phyloP scores from a whole-genome alignment of 2,329 filamentous ascomycete species.

The Fusarium tanahbumbuense region DNA sequence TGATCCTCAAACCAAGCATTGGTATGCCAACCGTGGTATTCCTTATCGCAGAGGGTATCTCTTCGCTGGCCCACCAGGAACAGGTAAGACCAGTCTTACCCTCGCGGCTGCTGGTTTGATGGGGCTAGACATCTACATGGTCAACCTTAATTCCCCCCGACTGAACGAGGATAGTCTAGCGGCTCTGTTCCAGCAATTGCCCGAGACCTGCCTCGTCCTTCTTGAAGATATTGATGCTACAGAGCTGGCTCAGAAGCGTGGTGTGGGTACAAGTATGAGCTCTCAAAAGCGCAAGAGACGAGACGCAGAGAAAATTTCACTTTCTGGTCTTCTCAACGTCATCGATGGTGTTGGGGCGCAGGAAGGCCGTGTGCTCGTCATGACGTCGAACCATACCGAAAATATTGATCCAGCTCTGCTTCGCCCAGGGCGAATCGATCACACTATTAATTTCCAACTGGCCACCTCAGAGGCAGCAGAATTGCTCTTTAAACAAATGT shows the following conservation, averaged over 20 bases:
- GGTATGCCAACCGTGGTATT: slow-evolving; percentile 37
- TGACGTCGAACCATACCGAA: slow-evolving; percentile 71
- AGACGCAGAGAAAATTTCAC: slow-evolving; percentile 34
- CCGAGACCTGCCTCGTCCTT: slow-evolving; percentile 23
- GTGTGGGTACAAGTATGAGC: neutral
- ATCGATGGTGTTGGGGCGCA: slow-evolving; percentile 75
- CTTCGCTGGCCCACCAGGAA: slow-evolving; percentile 36
- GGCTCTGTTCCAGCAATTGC: slow-evolving; percentile 11
- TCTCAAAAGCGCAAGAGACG: neutral
- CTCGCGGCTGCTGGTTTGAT: slow-evolving; percentile 30
- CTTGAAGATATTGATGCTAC: slow-evolving; percentile 35
- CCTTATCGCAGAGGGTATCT: slow-evolving; percentile 40
- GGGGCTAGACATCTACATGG: slow-evolving; percentile 36
- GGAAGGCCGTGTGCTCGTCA: slow-evolving; percentile 75
- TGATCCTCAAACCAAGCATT: slow-evolving; percentile 28
- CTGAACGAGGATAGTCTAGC: slow-evolving; percentile 28
- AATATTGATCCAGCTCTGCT: slow-evolving; percentile 26
- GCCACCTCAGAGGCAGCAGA: slow-evolving; percentile 14
- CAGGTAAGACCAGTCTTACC: slow-evolving; percentile 36
- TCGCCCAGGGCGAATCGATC: slow-evolving; percentile 22
- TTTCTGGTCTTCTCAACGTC: slow-evolving; percentile 75
- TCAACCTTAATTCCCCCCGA: slow-evolving; percentile 14
- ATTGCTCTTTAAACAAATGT: slow-evolving; percentile 23
- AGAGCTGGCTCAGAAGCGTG: slow-evolving; percentile 9
- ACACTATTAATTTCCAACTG: slow-evolving; percentile 18